Evolutionary conservation across 108 stramenopile species (phyloP).

Genomic region (Stephanodiscus minutulus): DNA sequence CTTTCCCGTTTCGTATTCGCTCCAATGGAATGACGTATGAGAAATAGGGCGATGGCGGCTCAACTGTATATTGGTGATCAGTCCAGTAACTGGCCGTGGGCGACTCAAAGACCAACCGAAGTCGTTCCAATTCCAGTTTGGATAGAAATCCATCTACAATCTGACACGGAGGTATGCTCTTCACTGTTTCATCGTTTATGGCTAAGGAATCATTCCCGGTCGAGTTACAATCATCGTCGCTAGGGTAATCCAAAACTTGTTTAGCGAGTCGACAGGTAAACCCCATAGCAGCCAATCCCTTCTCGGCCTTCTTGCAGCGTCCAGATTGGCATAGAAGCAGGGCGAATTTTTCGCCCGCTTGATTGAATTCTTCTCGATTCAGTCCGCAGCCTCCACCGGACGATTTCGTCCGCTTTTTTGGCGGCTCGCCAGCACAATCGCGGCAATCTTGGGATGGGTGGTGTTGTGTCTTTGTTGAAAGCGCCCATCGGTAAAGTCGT

Average conservation of each 20-base stretch:
- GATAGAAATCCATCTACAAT: slow-evolving; percentile 72
- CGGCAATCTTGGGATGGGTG: background rate
- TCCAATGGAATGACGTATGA: slow-evolving; percentile 67
- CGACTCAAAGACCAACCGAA: slow-evolving; percentile 60
- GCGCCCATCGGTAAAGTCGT: slow-evolving; percentile 47
- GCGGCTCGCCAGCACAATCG: background rate
- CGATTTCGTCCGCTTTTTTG: slow-evolving; percentile 32
- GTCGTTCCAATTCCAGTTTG: slow-evolving; percentile 40
- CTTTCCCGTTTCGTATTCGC: slow-evolving; percentile 3
- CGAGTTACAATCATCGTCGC: background rate
- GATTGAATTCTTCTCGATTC: slow-evolving; percentile 42
- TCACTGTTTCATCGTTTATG: slow-evolving; percentile 6
- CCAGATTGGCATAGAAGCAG: slow-evolving; percentile 75
- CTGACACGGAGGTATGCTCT: slow-evolving; percentile 50
- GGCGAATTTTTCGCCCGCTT: slow-evolving; percentile 63
- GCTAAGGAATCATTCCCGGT: background rate
- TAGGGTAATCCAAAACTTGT: slow-evolving; percentile 67
- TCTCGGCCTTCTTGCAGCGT: slow-evolving; percentile 57
- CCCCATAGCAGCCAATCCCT: slow-evolving; percentile 56
- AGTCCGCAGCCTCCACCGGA: slow-evolving; percentile 30
- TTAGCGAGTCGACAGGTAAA: slow-evolving; percentile 72
- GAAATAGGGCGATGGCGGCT: slow-evolving; percentile 83
- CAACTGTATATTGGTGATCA: slow-evolving; percentile 67
- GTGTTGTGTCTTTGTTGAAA: slow-evolving; percentile 40
- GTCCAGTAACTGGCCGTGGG: slow-evolving; percentile 68